A percentile compares a stretch with the other conserved stretches of the same genome.
Conservation (phyloP, 345 rosid species). For the Acer saccharum region DNA sequence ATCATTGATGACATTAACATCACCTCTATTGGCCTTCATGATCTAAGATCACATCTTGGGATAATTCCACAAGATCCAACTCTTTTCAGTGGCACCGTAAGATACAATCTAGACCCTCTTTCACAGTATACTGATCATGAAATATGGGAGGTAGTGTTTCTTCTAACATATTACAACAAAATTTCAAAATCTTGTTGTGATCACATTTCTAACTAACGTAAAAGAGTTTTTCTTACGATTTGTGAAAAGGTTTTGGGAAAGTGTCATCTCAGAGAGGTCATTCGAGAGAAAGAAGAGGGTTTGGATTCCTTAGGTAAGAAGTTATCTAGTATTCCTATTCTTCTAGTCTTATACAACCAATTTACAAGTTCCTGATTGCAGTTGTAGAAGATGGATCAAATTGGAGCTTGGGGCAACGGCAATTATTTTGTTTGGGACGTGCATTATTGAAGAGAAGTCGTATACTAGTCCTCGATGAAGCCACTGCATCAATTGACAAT, state of each 20-base stretch:
- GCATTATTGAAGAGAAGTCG: conserved; percentile 51
- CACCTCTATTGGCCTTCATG: conserved; percentile 57
- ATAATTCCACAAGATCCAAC: conserved; percentile 81
- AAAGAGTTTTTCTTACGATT: conserved; percentile 1
- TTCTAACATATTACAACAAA: background rate
- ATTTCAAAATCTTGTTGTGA: too few species aligned
- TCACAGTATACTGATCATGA: conserved; percentile 34
- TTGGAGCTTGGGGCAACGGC: conserved; percentile 70
- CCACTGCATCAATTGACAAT: conserved; percentile 62
- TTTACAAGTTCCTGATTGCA: conserved; percentile 24
- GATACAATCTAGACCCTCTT: conserved; percentile 68
- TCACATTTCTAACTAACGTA: background rate
- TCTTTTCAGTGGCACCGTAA: conserved; percentile 56
- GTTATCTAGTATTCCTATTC: background rate
- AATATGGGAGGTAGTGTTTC: conserved; percentile 40
- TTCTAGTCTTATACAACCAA: conserved; percentile 6
- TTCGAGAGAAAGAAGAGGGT: conserved; percentile 36
- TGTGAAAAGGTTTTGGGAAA: conserved; percentile 32
- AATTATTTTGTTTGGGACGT: conserved; percentile 61
- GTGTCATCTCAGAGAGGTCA: conserved; percentile 38
- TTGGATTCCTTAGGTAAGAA: conserved; percentile 35
- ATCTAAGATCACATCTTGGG: conserved; percentile 57
- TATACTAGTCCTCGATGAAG: conserved; percentile 64
- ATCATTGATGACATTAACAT: conserved; percentile 57
- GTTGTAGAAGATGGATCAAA: conserved; percentile 55